These are phyloP conservation scores for Rutstroemia sp. DNA, from an alignment of 2,329 filamentous ascomycete species.

Conservation along the genomic window DNA sequence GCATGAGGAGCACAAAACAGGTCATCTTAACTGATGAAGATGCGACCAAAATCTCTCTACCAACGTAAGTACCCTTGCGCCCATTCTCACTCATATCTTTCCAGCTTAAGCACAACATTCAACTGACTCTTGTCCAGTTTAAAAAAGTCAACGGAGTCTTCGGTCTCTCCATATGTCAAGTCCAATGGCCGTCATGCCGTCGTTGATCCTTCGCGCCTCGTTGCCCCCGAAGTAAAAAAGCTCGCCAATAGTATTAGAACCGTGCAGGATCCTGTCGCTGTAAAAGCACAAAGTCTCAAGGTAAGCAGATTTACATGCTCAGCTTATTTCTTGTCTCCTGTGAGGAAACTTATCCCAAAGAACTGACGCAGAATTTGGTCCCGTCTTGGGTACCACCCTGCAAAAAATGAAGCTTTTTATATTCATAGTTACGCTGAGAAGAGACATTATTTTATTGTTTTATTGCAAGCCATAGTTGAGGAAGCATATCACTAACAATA, in stretches of 20 bases:
- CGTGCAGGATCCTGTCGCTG: constrained; percentile 44
- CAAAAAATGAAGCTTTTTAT: constrained; percentile 51
- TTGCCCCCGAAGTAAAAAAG: constrained; percentile 39
- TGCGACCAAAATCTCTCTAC: constrained; percentile 11
- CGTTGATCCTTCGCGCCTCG: constrained; percentile 43
- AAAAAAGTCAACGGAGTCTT: constrained; percentile 1
- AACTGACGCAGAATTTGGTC: constrained; percentile 68
- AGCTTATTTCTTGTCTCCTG: constrained; percentile 31
- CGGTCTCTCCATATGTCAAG: constrained; percentile 45
- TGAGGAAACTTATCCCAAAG: constrained; percentile 75
- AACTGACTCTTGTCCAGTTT: not conserved
- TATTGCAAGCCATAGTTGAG: constrained; percentile 9
- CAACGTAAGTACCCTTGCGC: not conserved
- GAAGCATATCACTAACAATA: constrained; percentile 16
- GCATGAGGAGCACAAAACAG: constrained; percentile 38
- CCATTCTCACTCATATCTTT: not conserved
- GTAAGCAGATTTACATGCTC: constrained; percentile 33
- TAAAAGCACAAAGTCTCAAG: constrained; percentile 41
- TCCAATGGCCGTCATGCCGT: constrained; percentile 44
- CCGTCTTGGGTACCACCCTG: constrained; percentile 75
- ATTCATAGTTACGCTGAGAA: constrained; percentile 68
- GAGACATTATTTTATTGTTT: constrained; percentile 11
- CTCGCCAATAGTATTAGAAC: constrained; percentile 41
- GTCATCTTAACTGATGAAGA: constrained; percentile 3
- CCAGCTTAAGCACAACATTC: not conserved